Evolutionary conservation across 2,329 filamentous ascomycete genomes (phyloP).

Genomic region (Botrytis galanthina): DNA sequence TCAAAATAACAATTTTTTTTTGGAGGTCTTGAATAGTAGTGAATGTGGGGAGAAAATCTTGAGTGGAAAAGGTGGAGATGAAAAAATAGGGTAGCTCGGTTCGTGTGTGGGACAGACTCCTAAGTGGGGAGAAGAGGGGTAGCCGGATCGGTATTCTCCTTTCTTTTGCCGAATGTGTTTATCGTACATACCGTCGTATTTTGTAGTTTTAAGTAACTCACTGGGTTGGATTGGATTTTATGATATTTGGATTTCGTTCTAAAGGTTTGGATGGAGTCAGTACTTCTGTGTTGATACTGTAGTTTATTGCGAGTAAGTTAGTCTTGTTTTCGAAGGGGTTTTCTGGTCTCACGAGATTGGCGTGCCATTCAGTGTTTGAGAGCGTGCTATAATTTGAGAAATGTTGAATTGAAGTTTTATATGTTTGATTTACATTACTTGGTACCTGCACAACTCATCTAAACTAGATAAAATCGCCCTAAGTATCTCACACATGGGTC

Average conservation of each 20-base stretch:
- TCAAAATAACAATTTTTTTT: background rate
- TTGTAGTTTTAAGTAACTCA: background rate
- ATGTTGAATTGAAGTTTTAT: background rate
- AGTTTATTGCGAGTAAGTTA: background rate
- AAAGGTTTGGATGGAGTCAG: background rate
- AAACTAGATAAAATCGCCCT: background rate
- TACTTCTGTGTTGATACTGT: background rate
- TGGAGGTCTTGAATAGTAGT: background rate
- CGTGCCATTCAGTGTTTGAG: background rate
- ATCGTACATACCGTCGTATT: background rate
- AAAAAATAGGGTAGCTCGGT: background rate
- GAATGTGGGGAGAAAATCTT: background rate
- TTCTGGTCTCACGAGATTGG: background rate
- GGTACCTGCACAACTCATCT: background rate
- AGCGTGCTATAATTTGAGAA: no score
- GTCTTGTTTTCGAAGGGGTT: background rate
- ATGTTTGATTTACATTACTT: background rate
- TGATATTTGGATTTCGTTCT: background rate
- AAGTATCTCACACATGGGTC: background rate
- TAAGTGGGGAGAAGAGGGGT: background rate
- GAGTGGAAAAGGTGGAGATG: background rate
- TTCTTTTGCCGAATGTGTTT: background rate
- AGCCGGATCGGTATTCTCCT: background rate
- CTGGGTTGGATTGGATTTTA: background rate
- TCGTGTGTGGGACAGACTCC: no score